Evolutionary conservation across 2,329 filamentous ascomycete species (phyloP), one percentile per base, ranked within the genome.

Genomic region (Mycosphaerella arachidis): DNA sequence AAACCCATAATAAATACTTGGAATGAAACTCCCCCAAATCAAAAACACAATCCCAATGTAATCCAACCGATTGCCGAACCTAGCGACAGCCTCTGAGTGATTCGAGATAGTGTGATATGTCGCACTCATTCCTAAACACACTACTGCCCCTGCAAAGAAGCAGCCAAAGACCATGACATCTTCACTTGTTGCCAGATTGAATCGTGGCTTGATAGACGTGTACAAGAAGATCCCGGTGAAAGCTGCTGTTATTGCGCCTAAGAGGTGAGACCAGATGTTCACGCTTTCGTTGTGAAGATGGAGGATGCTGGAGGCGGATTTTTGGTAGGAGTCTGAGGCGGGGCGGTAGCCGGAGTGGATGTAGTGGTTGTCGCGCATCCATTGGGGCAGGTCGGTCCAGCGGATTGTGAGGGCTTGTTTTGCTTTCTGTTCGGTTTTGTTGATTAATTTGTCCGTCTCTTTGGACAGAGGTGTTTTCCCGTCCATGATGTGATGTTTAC

Each of bases 41-140:
- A 99, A 78, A 53, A 87, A 85, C 31, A 97, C 90, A 67, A 99
- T 99, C 6, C 94, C 94, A 5, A 93, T 85, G 73, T 99, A 97
- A 73, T 99, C 94, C 58, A 97, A 78, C 74, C 96, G 91, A 73
- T 97, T 97, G 10, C 92, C 92, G 79, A 91, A 90, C 63, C 84
- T 87, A 1, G 89, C 86, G 13, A 97, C 90, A 1, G 77, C 76
- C 40, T 86, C 84, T 18, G 90, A 94, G 74, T 99, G 94, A 66
- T 97, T 96, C 24, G 82, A 86, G 52, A 97, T 83, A 1, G 90
- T 84, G 73, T 99, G 94, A 72, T 87, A 99, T 2, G 88, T 89
- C 5, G 91, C 78, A 58, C 74, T 78, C 75, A 81, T 78, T 5
- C 77, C 77, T 33, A 82, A 63, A 63, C 79, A 82, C 4, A 70